Evolutionary conservation across 2,329 filamentous ascomycete genomes (phyloP).

Genomic region (Fusarium protoensiforme): DNA sequence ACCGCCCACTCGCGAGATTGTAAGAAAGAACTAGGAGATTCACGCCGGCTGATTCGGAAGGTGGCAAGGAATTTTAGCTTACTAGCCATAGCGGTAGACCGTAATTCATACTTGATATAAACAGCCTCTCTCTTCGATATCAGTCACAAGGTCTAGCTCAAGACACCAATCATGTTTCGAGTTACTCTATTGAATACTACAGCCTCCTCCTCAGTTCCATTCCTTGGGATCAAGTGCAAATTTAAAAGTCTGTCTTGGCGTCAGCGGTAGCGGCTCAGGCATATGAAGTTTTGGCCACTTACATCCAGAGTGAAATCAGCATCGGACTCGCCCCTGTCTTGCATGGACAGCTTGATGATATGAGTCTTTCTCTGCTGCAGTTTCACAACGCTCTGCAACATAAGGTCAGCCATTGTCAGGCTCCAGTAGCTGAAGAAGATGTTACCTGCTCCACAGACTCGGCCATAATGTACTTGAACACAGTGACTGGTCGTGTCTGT

Average conservation of each 20-base stretch:
- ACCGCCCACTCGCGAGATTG: not conserved
- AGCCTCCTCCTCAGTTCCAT: not conserved
- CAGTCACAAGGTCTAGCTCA: not conserved
- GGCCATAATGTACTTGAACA: slow-evolving; percentile 20
- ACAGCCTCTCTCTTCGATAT: not conserved
- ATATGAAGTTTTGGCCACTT: rapidly evolving
- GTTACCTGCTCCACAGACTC: slow-evolving; percentile 16
- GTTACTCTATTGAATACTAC: not conserved
- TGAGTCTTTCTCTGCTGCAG: slow-evolving; percentile 2
- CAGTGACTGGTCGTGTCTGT: slow-evolving; percentile 11
- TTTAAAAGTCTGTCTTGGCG: not conserved
- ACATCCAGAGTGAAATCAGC: slow-evolving; percentile 4
- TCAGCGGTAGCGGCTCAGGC: not conserved
- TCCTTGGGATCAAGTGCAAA: slow-evolving; percentile 8
- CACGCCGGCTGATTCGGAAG: not conserved
- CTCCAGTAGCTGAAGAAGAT: not conserved
- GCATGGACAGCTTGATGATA: slow-evolving; percentile 15
- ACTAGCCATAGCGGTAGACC: not conserved
- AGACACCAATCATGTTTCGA: not conserved
- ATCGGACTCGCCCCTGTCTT: not conserved
- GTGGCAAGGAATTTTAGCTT: not conserved
- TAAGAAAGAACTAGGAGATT: not conserved
- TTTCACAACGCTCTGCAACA: not conserved
- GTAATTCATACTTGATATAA: not conserved
- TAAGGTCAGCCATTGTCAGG: not conserved